Conservation (phyloP, 2,329 filamentous ascomycete genomes). For the Escovopsis weberi region DNA sequence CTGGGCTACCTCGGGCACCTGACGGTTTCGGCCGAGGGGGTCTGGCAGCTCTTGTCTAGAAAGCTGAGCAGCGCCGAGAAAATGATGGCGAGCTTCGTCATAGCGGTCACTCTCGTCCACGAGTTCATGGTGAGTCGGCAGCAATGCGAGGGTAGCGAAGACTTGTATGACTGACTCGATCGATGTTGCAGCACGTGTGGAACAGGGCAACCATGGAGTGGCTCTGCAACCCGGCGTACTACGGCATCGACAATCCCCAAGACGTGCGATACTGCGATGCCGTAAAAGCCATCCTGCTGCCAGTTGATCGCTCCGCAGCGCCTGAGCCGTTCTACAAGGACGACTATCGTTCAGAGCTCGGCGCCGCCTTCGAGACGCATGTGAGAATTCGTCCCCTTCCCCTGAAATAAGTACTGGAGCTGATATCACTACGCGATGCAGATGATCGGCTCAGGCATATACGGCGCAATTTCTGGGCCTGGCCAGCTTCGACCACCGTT, state of each 20-base stretch:
- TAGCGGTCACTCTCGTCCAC: constrained; percentile 13
- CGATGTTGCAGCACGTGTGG: constrained; percentile 9
- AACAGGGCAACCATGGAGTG: constrained; percentile 5
- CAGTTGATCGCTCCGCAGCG: neutral
- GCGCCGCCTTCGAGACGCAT: constrained; percentile 12
- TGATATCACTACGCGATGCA: no score
- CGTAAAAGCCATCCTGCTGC: constrained; percentile 5
- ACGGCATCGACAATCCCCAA: constrained; percentile 5
- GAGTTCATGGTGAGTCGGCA: constrained; percentile 14
- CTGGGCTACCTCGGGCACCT: neutral
- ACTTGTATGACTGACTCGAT: neutral
- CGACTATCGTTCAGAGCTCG: constrained; percentile 11
- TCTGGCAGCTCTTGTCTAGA: constrained; percentile 13
- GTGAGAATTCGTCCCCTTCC: constrained; percentile 1
- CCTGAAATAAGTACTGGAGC: no score
- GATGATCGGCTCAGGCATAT: constrained; percentile 9
- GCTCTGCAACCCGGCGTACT: constrained; percentile 6
- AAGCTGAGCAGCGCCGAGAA: constrained; percentile 13
- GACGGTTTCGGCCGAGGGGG: constrained; percentile 7
- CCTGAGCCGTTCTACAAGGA: constrained; percentile 13
- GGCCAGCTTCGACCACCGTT: constrained; percentile 4
- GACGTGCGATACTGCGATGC: constrained; percentile 5
- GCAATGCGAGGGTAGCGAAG: no score
- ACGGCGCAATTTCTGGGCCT: constrained; percentile 5
- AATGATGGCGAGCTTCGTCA: constrained; percentile 9